phyloP scores from a whole-genome alignment of 352 stramenopile genomes.

The Achlya hypogyna region DNA sequence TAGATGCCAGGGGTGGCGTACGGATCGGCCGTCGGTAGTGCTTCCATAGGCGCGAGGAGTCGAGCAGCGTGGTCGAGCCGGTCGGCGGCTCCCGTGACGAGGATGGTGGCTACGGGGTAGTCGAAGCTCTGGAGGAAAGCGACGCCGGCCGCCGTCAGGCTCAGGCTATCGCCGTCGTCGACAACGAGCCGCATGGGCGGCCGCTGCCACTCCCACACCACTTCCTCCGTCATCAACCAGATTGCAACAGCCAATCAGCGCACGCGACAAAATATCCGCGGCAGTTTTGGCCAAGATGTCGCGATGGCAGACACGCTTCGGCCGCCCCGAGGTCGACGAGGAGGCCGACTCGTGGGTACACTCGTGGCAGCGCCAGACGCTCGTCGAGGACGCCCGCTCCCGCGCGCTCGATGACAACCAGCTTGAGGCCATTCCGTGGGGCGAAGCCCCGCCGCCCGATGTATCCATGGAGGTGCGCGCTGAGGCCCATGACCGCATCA shows the following conservation, averaged over 20 bases:
- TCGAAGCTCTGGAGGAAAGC: neutral
- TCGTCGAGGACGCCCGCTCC: neutral
- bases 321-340: neutral
- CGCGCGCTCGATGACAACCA: neutral
- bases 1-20: constrained; percentile 8
- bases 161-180: neutral
- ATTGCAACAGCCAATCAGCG: constrained; percentile 5
- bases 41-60: neutral
- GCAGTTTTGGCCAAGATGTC: neutral
- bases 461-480: neutral
- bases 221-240: constrained; percentile 12
- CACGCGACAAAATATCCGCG: neutral
- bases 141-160: constrained; percentile 3
- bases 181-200: neutral
- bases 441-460: neutral
- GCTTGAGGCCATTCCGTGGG: neutral
- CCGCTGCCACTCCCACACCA: constrained; percentile 16
- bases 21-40: neutral
- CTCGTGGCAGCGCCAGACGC: neutral
- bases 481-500: neutral
- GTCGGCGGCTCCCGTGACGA: neutral
- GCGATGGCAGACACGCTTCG: constrained; percentile 15
- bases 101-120: constrained; percentile 10
- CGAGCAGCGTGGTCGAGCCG: neutral
- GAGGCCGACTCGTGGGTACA: neutral